Base-by-base conservation (phyloP, 495 filamentous ascomycete genomes). In the Physcia stellaris region DNA sequence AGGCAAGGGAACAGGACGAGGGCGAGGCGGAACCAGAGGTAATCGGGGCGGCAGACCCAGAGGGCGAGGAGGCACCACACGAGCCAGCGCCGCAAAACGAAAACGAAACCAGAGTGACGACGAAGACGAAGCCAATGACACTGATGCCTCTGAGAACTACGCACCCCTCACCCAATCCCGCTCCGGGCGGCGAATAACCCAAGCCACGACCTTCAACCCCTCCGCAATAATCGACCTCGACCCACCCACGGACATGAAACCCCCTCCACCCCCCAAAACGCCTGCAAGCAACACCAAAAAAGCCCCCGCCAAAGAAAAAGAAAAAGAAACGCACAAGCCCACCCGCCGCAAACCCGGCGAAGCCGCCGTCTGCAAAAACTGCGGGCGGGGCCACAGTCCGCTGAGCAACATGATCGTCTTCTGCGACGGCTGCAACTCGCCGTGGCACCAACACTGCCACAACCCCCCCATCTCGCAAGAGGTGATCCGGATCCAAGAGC, bases 371-470 rank as follows among this genome's bases (percentile, higher is more conserved):
- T 96, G 90, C 58, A 79, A 75, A 40, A 67, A 76, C 48, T 98
- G 90, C 59, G 70, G 78, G 34, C 67, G 90, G 28, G 76, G 83
- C 6, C 73, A 83, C 35, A 83, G 77, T 39, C 80, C 86, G 0
- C 54, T 65, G 13, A 74, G 54, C 41, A 98, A 98, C 56, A 70
- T 76, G 61, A 94, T 98, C 40, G 90, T 96, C 6, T 90, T 94
- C 54, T 98, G 90, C 60, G 86, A 94, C 56, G 79, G 75, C 10
- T 98, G 90, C 63, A 86, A 90, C 52, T 67, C 66, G 9, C 72
- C 79, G 12, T 98, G 86, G 74, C 90, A 98, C 56, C 87, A 94
- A 57, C 70, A 71, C 44, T 96, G 90, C 50, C 87, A 95, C 56
- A 74, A 90, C 46, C 86, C 90, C 1, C 70, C 69, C 4, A 86